Base-by-base conservation (phyloP, 768 basidiomycete species). In the Lyophyllum atratum region DNA sequence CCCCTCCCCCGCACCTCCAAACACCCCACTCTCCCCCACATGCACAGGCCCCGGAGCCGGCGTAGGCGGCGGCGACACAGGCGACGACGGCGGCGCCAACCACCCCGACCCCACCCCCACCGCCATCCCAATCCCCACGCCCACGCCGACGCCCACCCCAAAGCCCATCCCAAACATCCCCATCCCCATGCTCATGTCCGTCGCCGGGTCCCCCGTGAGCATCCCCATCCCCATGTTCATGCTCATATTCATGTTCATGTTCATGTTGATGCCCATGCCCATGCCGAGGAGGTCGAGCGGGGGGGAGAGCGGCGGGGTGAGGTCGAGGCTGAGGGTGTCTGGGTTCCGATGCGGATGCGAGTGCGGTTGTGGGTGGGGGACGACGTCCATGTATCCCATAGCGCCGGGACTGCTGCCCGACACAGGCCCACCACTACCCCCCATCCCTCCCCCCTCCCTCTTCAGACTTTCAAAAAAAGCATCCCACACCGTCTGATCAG, bases 141-240 rank as follows among this genome's bases (percentile, higher is more conserved):
- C 52, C 47, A 51, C 46, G 33, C 48, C 48, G 24, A 50, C 29
- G 10, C 61, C 54, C 31, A 62, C 48, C 26, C 60, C 52, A 67
- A 63, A 52, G 52, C 65, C 48, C 68, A 70, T 43, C 64, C 70
- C 63, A 51, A 70, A 54, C 69, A 72, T 57, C 52, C 64, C 52
- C 57, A 60, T 52, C 7, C 52, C 50, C 57, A 53, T 58, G 12
- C 34, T 54, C 46, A 54, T 45, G 9, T 54, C 52, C 31, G 55
- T 29, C 47, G n/a, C 37, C 40, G 19, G 47, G 22, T 46, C 43
- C 53, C 49, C 45, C 52, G 42, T 17, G 52, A 19, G 1, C 51
- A 59, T 44, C 7, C 58, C 58, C 31, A 59, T 52, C 2, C 59
- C 59, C 51, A 56, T 54, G 21, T 26, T 26, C 34, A 58, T 49